These are phyloP conservation scores for Neofusicoccum sp. DNA, from an alignment of 2,329 filamentous ascomycete genomes.

Conservation along the genomic window DNA sequence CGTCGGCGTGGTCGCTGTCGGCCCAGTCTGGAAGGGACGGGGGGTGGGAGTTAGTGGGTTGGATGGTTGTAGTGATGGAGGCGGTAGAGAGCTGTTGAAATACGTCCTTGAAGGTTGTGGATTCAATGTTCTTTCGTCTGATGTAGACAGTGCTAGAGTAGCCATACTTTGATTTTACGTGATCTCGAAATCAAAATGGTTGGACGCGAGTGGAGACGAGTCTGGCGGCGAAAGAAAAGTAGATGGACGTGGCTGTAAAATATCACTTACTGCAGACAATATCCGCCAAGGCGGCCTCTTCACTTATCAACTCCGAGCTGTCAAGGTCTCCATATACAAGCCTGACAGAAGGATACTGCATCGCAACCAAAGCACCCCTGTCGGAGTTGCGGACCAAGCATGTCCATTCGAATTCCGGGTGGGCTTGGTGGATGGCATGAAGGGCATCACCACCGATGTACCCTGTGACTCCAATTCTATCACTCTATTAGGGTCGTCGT, in stretches of 20 bases:
- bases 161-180: not conserved
- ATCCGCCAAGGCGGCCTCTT: slow-evolving; percentile 48
- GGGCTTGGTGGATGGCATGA: slow-evolving; percentile 43
- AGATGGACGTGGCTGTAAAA: no score
- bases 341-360: slow-evolving; percentile 47
- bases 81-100: not conserved
- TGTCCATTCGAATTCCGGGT: slow-evolving; percentile 51
- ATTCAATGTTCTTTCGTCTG: no score
- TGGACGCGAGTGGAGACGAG: no score
- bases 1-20: slow-evolving; percentile 30
- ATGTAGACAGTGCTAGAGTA: no score
- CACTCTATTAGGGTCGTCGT: not conserved
- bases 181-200: not conserved
- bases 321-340: slow-evolving; percentile 55
- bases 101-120: no score
- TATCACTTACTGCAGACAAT: slow-evolving; percentile 39
- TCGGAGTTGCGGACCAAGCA: slow-evolving; percentile 51
- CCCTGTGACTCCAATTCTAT: slow-evolving; percentile 29
- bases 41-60: not conserved
- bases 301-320: slow-evolving; percentile 42
- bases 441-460: slow-evolving; percentile 42
- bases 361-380: slow-evolving; percentile 47
- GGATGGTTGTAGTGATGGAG: not conserved
- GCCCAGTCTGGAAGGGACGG: slow-evolving; percentile 25
- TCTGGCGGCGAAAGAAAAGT: not conserved